Conservation (phyloP, 1,139 yeast species). For the Diutina ranongensis region DNA sequence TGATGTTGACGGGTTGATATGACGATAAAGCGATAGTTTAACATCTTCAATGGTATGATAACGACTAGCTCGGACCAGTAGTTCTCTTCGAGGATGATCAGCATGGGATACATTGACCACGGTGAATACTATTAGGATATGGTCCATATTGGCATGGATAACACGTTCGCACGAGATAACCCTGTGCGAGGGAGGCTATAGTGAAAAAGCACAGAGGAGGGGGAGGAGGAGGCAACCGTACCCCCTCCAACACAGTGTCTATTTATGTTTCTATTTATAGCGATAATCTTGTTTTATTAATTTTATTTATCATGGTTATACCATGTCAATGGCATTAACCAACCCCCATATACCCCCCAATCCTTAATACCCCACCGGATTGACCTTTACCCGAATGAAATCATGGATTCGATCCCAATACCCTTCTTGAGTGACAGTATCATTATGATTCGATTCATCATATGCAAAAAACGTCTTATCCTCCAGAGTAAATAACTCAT, state of each 20-base stretch:
- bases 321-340: too few species aligned
- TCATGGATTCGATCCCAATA: conserved; percentile 63
- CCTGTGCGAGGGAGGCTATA: too few species aligned
- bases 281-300: too few species aligned
- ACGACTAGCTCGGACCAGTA: conserved; percentile 2
- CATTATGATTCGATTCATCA: conserved; percentile 62
- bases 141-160: not conserved
- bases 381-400: conserved; percentile 37
- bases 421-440: conserved; percentile 58
- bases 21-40: not conserved
- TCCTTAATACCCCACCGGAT: conserved; percentile 26
- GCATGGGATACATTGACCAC: not conserved
- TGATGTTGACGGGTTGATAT: not conserved
- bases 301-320: too few species aligned
- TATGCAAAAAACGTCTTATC: conserved; percentile 41
- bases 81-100: not conserved
- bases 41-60: not conserved
- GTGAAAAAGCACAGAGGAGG: too few species aligned
- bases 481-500: conserved; percentile 32
- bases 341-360: too few species aligned
- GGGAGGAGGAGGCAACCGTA: too few species aligned
- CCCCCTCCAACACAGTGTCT: too few species aligned
- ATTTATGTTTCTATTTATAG: too few species aligned
- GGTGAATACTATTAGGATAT: not conserved
- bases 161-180: too few species aligned